Conservation (phyloP, 805 yeast genomes). For the Starmerella sp. region DNA sequence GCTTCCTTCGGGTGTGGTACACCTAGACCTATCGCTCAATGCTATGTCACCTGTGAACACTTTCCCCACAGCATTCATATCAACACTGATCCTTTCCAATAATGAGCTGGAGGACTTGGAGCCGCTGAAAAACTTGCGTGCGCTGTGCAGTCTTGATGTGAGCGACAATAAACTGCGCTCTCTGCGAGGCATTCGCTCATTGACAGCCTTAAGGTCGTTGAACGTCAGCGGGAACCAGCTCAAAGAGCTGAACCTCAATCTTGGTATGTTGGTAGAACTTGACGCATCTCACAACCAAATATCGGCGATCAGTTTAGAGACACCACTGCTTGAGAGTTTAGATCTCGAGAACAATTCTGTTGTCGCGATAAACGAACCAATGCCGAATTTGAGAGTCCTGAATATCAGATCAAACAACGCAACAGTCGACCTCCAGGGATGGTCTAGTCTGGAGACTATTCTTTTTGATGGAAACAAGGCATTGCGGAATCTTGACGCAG, state of each 20-base stretch:
- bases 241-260: conserved; percentile 11
- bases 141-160: conserved; percentile 20
- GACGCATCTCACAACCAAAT: conserved; percentile 20
- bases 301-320: conserved; percentile 12
- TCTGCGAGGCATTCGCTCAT: conserved; percentile 16
- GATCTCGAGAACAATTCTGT: conserved; percentile 17
- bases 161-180: conserved; percentile 17
- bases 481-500: conserved; percentile 9
- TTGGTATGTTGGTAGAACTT: conserved; percentile 18
- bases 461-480: conserved; percentile 21
- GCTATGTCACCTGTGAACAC: conserved; percentile 12
- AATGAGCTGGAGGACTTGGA: conserved; percentile 19
- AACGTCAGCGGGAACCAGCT: conserved; percentile 19
- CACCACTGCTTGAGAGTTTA: conserved; percentile 21
- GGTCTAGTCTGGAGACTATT: conserved; percentile 17
- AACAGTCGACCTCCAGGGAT: conserved; percentile 19
- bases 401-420: conserved; percentile 18
- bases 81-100: conserved; percentile 18
- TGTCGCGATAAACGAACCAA: conserved; percentile 12
- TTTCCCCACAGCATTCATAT: conserved; percentile 19
- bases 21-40: conserved; percentile 18
- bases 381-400: conserved; percentile 18
- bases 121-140: conserved; percentile 19
- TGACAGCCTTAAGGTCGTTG: conserved; percentile 19
- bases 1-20: conserved; percentile 18